Base-by-base conservation (phyloP, 768 basidiomycete species). In the Xerocomus brunneocitrinus region DNA sequence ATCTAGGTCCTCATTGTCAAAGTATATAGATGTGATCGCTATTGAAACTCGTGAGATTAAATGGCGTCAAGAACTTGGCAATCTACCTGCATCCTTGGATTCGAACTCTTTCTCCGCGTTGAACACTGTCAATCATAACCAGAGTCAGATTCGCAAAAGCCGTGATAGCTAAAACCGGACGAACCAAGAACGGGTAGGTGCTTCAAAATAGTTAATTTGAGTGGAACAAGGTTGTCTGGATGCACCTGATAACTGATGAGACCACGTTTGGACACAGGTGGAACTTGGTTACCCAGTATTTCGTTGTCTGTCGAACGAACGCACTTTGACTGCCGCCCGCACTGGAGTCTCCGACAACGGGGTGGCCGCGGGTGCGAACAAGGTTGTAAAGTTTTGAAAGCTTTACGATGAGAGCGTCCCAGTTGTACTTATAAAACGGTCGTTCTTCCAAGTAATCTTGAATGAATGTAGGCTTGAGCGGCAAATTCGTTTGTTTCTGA, bases 11-110 rank as follows among this genome's bases (percentile, higher is more conserved):
- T 95, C 90, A 62, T 97, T 94, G 66, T 98, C 95, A 58, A 93
- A 95, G 73, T 98, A 99, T 57, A 98, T 91, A 1, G 94, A 97
- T 0, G 95, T 94, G 62, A 99, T 98, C 4, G 95, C 97, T 79
- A 70, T 38, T 40, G 63, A 55, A 43, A 52, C 41, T 36, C 22
- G 49, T 53, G 39, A 66, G 55, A 52, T 24, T 3, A 8, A 3
- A 41, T 14, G 1, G n/a, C 0, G 4, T 16, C 40, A 36, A 50
- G 10, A 44, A 46, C 28, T 9, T 5, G 8, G 40, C 30, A 24
- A 53, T 72, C 41, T 56, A 87, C 87, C 87, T 53, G 89, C 77
- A 73, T 97, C 93, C 63, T 84, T 89, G 14, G 74, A 70, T 52
- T 95, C 91, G 58, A 88, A 98, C 59, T 95, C 90, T 71, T 98